A percentile compares a stretch with the other conserved stretches of the same genome.
These are phyloP conservation scores for Aspergillus brasiliensis DNA, from an alignment of 2,329 filamentous ascomycete species.

Conservation along the genomic window DNA sequence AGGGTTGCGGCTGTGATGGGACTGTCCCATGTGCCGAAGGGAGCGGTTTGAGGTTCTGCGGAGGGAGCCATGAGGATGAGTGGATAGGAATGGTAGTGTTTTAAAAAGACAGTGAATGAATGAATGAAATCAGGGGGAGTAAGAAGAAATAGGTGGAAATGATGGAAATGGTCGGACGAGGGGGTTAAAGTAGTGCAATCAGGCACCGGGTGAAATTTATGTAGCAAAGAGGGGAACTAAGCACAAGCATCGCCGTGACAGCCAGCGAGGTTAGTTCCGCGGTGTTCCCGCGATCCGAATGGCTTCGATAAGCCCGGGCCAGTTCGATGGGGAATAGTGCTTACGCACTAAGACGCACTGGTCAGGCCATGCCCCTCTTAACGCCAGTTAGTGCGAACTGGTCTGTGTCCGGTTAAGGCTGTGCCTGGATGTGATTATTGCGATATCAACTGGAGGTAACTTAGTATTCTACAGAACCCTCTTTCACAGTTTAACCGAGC, in stretches of 20 bases:
- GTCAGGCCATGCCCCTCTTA: not conserved
- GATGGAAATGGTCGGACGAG: not conserved
- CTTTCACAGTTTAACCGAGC: slow-evolving; percentile 32
- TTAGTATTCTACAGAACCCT: not conserved
- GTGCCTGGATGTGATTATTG: no score
- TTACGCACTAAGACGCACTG: not conserved
- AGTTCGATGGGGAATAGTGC: not conserved
- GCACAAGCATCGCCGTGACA: not conserved
- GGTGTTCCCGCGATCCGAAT: not conserved
- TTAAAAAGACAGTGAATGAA: not conserved
- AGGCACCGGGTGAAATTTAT: not conserved
- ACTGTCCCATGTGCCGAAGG: slow-evolving; percentile 44
- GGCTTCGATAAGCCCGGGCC: not conserved
- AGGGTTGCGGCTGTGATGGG: slow-evolving; percentile 41
- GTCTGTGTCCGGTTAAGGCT: no score
- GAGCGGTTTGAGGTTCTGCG: slow-evolving; percentile 15
- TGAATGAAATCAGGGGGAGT: no score
- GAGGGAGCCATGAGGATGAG: not conserved
- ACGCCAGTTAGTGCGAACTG: not conserved
- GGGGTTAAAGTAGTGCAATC: not conserved
- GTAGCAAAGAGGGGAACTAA: not conserved
- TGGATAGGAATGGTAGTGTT: not conserved
- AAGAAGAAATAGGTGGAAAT: no score
- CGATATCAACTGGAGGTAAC: not conserved
- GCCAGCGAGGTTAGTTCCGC: not conserved